Evolutionary conservation across 805 yeast genomes (phyloP), one percentile per base, ranked within the genome.

Genomic region (Alloascoidea hylecoeti): DNA sequence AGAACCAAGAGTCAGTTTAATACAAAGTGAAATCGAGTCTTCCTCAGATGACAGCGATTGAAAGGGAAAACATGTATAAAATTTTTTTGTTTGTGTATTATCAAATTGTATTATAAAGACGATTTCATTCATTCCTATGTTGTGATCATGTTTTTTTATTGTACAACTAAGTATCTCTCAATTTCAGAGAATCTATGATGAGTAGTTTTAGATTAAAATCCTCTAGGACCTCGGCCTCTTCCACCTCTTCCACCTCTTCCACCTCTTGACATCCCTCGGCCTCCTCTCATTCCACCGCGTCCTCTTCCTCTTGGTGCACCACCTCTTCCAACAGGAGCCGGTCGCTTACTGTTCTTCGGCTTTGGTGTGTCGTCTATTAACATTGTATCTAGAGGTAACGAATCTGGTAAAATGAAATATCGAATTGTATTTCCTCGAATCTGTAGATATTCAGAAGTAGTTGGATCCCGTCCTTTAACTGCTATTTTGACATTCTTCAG

Each of bases 371-470:
- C 67, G 44, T 64, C 69, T 23, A 59, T 55, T 19, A 65, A 46
- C 41, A 66, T 44, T 2, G 61, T 58, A 43, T 65, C 71, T 36
- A 89, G 57, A 41, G 89, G 84, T 44, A 88, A 58, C 15, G 86
- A 77, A 47, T 88, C 97, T 0, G 96, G 96, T 18, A 88, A 65
- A 18, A 84, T 62, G 34, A 82, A 79, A 54, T 80, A 77, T 46
- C 97, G 71, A 23, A 88, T 79, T 39, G 83, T 89, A 57, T 78
- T 88, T 2, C 97, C 97, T 50, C 97, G 69, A 19, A 89, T 70
- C 49, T 81, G 85, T 49, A 88, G 78, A 55, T 70, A 81, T 48
- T 84, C 94, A 46, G 86, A 60, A 9, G 70, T 57, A 32, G 75
- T 68, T 0, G 94, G 80, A 39, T 75, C 82, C 40, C 82, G 74